A percentile compares a stretch with the other conserved stretches of the same genome.
Conservation (phyloP, 2,329 filamentous ascomycete genomes). For the Alternaria longipes region DNA sequence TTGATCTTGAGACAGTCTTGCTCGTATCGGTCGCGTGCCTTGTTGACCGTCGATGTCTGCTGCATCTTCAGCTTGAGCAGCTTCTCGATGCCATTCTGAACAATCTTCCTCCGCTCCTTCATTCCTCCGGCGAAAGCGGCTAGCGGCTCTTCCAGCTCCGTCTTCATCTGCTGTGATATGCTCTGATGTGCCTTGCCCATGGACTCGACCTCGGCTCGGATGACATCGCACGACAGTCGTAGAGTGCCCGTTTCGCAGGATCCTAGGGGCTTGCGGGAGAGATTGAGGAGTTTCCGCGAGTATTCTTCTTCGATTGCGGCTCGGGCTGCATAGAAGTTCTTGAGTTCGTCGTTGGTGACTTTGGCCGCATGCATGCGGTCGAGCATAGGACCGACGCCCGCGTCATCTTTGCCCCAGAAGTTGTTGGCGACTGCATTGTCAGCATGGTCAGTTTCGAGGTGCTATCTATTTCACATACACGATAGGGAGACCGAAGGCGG, state of each 20-base stretch:
- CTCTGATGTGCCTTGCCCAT: slow-evolving; percentile 94
- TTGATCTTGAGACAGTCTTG: slow-evolving; percentile 99
- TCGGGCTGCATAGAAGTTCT: slow-evolving; percentile 88
- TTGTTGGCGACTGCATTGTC: slow-evolving; percentile 86
- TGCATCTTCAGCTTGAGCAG: slow-evolving; percentile 91
- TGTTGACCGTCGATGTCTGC: slow-evolving; percentile 90
- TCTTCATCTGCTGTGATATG: slow-evolving; percentile 94
- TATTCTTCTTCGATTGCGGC: slow-evolving; percentile 98
- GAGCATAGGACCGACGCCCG: slow-evolving; percentile 88
- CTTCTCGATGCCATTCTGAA: slow-evolving; percentile 93
- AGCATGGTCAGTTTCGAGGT: slow-evolving; percentile 32
- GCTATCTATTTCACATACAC: slow-evolving; percentile 59
- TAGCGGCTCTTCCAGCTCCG: slow-evolving; percentile 91
- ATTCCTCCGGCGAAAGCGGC: slow-evolving; percentile 91
- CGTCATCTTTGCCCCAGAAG: slow-evolving; percentile 99
- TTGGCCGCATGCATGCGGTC: slow-evolving; percentile 96
- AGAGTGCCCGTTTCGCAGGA: slow-evolving; percentile 87
- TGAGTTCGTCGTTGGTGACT: slow-evolving; percentile 86
- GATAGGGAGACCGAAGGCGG: slow-evolving; percentile 73
- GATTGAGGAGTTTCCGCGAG: slow-evolving; percentile 82
- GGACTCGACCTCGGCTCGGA: slow-evolving; percentile 87
- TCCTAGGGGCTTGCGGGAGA: slow-evolving; percentile 88
- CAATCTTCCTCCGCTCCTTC: slow-evolving; percentile 96
- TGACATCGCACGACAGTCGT: slow-evolving; percentile 82
- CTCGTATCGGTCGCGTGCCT: slow-evolving; percentile 94